phyloP scores from a whole-genome alignment of 192 early-diverging fungal species.

The Coemansia sp. region DNA sequence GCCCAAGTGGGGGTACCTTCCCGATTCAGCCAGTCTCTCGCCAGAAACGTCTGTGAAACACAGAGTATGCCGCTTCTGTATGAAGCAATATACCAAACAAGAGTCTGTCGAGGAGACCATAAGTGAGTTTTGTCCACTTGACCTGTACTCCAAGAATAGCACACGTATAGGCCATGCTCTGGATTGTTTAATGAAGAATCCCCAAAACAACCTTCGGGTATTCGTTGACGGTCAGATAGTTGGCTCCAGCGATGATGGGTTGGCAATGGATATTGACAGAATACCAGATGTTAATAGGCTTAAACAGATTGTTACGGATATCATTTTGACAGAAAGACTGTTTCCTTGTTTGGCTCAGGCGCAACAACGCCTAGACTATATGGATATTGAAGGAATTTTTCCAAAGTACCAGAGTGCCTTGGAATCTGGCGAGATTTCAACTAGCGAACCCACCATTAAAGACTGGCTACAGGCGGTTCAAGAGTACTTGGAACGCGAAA shows the following conservation, averaged over 20 bases:
- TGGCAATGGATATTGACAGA: no score
- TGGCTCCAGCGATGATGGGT: neutral
- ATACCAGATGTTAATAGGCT: no score
- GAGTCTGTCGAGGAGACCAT: constrained; percentile 12
- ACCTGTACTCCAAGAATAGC: constrained; percentile 53
- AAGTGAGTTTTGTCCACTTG: constrained; percentile 65
- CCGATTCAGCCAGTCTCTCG: constrained; percentile 41
- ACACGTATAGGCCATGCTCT: constrained; percentile 40
- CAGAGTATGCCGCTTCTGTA: constrained; percentile 69
- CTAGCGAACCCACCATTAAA: constrained; percentile 10
- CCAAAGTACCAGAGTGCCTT: constrained; percentile 24
- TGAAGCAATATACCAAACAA: constrained; percentile 64
- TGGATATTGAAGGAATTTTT: constrained; percentile 57
- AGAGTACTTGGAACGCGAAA: constrained; percentile 5
- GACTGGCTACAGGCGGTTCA: constrained; percentile 35
- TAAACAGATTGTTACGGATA: constrained; percentile 23
- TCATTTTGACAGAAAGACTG: constrained; percentile 49
- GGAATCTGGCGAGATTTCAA: constrained; percentile 14
- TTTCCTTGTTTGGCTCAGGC: constrained; percentile 45
- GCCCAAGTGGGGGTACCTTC: constrained; percentile 75
- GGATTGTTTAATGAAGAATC: constrained; percentile 10
- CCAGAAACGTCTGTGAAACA: constrained; percentile 45
- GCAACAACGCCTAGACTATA: constrained; percentile 54
- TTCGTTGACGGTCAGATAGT: constrained; percentile 33
- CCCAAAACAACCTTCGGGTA: constrained; percentile 48